Evolutionary conservation across 257 asterid species (phyloP).

Genomic region (Echium plantagineum): DNA sequence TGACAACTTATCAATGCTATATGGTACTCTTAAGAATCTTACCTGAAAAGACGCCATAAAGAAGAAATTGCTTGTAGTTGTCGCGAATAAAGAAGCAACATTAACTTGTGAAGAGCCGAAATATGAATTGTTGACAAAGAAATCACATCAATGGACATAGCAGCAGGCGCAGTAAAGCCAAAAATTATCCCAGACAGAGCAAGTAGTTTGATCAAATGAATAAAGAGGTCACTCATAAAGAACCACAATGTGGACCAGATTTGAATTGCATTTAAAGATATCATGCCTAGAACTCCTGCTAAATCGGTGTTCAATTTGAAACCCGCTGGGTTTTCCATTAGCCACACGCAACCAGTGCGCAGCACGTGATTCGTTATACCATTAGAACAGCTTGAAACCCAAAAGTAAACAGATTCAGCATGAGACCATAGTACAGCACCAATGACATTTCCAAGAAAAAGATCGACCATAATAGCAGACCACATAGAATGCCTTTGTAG

Average conservation of each 20-base stretch:
- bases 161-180: constrained; percentile 76
- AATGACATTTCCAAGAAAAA: constrained; percentile 64
- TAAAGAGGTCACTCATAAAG: constrained; percentile 41
- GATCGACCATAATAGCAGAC: constrained; percentile 66
- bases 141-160: constrained; percentile 55
- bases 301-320: constrained; percentile 94
- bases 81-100: constrained; percentile 61
- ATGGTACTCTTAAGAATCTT: constrained; percentile 8
- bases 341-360: constrained; percentile 94
- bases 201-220: constrained; percentile 42
- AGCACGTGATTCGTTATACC: constrained; percentile 66
- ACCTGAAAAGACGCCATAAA: constrained; percentile 98
- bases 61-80: constrained; percentile 81
- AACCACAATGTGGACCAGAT: constrained; percentile 93
- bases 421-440: constrained; percentile 52
- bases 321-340: constrained; percentile 98
- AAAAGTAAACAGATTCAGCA: constrained; percentile 39
- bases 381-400: constrained; percentile 43
- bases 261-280: constrained; percentile 69
- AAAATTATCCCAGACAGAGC: constrained; percentile 61
- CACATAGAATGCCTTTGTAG: constrained; percentile 57
- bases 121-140: constrained; percentile 66
- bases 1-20: background rate
- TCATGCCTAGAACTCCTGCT: constrained; percentile 90
- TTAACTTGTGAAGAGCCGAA: constrained; percentile 55